Evolutionary conservation across 176 grass and related monocot species (phyloP).

Genomic region (Rhynchospora tenuis): DNA sequence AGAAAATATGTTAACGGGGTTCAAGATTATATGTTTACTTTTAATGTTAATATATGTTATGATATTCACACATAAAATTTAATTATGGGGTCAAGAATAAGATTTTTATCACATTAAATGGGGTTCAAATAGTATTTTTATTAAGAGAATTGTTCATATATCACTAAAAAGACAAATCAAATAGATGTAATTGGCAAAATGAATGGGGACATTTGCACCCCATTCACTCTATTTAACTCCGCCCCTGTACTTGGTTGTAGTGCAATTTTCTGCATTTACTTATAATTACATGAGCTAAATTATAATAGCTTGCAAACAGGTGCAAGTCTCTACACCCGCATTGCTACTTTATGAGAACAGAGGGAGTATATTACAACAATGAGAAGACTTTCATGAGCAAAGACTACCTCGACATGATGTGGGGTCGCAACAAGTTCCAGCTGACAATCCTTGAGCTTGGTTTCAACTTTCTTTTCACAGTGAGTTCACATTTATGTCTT

Average conservation of each 20-base stretch:
- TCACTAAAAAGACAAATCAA: too few species aligned
- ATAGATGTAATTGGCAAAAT: too few species aligned
- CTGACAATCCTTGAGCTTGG: slow-evolving; percentile 71
- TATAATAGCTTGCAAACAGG: background rate
- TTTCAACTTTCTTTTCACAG: slow-evolving; percentile 88
- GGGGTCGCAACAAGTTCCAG: slow-evolving; percentile 67
- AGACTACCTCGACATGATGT: slow-evolving; percentile 97
- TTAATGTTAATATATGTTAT: too few species aligned
- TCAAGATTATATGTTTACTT: too few species aligned
- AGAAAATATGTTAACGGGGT: too few species aligned
- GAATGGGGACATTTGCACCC: too few species aligned
- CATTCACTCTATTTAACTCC: too few species aligned
- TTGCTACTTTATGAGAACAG: slow-evolving; percentile 62
- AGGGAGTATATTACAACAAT: slow-evolving; percentile 50
- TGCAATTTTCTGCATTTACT: background rate
- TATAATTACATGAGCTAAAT: background rate
- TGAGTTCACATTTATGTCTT: slow-evolving; percentile 2
- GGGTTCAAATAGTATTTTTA: too few species aligned
- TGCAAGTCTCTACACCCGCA: slow-evolving; percentile 64
- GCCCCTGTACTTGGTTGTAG: background rate
- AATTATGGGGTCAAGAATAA: too few species aligned
- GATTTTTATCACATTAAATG: too few species aligned
- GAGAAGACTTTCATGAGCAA: slow-evolving; percentile 92
- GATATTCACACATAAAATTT: too few species aligned
- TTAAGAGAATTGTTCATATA: too few species aligned